Evolutionary conservation across 2,329 filamentous ascomycete species (phyloP), one percentile per base, ranked within the genome.

Genomic region (Aureobasidium lini): DNA sequence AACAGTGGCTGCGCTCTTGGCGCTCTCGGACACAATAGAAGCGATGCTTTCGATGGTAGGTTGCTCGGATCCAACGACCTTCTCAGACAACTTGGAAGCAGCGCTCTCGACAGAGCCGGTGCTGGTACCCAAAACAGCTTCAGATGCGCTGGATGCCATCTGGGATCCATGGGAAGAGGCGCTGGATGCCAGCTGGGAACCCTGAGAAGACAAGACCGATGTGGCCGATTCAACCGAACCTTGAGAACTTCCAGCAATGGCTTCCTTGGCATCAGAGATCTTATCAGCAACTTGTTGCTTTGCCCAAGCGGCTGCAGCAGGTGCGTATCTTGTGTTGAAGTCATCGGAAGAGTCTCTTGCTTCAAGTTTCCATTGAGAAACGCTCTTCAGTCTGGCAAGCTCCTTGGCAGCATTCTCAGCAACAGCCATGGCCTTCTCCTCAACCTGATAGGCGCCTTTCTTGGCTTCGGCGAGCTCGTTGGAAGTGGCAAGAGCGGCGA

Each of bases 381-480:
- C 88, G 64, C 92, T 85, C 80, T 94, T 96, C 34, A 99, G 78
- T 43, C 86, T 81, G 36, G 80, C 81, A 29, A 99, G 81, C 70
- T 97, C 90, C 67, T 84, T 86, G 15, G 92, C 93, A 16, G 91
- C 86, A 34, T 84, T 76, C 61, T 90, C 85, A 4, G 94, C 91
- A 61, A 89, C 77, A 16, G 80, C 79, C 90, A 97, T 96, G 57
- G 85, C 92, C 57, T 84, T 80, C 48, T 88, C 85, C 69, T 96
- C 86, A 15, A 96, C 76, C 48, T 86, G 83, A 44, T 84, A 81
- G 5, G 84, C 85, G 39, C 84, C 82, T 34, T 84, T 79, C 67
- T 88, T 85, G 16, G 90, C 88, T 58, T 84, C 77, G 18, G 80
- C 76, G 11, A 96, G 79, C 8, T 87, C 83, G 69, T 96, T 89